A percentile compares a stretch with the other conserved stretches of the same genome.
phyloP scores from a whole-genome alignment of 768 basidiomycete genomes.

The Mycena rebaudengoi region DNA sequence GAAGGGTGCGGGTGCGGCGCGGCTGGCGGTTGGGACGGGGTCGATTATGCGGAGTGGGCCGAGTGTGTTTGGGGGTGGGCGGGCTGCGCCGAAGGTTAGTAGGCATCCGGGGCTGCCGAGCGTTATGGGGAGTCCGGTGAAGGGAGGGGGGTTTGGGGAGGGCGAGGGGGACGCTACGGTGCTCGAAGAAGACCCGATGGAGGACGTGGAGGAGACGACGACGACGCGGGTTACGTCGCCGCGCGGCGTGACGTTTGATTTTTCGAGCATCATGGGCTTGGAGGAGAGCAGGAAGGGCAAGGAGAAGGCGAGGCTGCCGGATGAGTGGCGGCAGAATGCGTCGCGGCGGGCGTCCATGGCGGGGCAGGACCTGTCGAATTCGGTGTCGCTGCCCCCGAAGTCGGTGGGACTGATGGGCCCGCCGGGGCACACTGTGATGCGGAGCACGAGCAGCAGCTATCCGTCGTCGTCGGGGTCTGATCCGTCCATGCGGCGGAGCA shows the following conservation, averaged over 20 bases:
- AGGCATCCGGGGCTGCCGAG: constrained; percentile 53
- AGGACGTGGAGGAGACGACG: constrained; percentile 1
- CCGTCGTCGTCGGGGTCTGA: constrained; percentile 36
- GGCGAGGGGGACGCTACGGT: constrained; percentile 22
- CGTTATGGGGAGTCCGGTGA: constrained; percentile 57
- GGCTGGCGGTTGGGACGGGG: constrained; percentile 21
- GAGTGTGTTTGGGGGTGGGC: constrained; percentile 28
- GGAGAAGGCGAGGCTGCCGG: constrained; percentile 36
- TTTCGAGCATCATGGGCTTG: constrained; percentile 8
- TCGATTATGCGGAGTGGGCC: constrained; percentile 21
- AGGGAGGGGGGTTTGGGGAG: constrained; percentile 41
- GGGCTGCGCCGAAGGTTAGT: constrained; percentile 34
- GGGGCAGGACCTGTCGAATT: constrained; percentile 69
- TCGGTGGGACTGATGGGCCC: constrained; percentile 53
- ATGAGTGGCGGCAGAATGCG: constrained; percentile 44
- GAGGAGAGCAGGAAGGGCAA: constrained; percentile 42
- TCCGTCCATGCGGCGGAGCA: constrained; percentile 38
- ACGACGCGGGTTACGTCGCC: constrained; percentile 28
- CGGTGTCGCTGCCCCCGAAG: constrained; percentile 53
- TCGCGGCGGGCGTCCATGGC: constrained; percentile 67
- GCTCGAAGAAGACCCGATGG: constrained; percentile 37
- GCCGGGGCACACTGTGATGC: constrained; percentile 44
- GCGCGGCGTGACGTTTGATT: constrained; percentile 26
- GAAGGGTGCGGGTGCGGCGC: background rate
- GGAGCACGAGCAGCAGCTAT: constrained; percentile 51